Percentiles rank a stretch among this genome's conserved stretches.
phyloP scores from a whole-genome alignment of 176 grass and related monocot species.

The Cenchrus purpureus region DNA sequence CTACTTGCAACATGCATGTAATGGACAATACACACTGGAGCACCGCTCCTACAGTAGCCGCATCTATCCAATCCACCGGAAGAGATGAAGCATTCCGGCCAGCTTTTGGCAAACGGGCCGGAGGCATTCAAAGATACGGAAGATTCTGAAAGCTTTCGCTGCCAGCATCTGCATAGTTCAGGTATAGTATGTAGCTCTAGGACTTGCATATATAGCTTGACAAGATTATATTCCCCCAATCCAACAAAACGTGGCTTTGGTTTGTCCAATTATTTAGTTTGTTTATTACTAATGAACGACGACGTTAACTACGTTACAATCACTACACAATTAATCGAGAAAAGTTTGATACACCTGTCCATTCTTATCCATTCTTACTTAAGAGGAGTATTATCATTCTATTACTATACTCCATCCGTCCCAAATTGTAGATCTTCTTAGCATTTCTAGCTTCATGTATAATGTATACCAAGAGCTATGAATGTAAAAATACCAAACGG shows the following conservation, averaged over 20 bases:
- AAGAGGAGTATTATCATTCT: no score
- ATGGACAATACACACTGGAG: background rate
- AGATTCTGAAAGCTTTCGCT: background rate
- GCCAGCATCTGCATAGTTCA: background rate
- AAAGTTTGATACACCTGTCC: no score
- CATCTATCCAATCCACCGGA: background rate
- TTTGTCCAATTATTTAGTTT: background rate
- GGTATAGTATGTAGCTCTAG: background rate
- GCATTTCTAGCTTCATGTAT: no score
- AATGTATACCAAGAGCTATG: no score
- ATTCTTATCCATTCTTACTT: no score
- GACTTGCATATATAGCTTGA: background rate
- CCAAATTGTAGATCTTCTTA: no score
- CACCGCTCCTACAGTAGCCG: background rate
- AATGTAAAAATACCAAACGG: no score
- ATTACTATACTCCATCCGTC: no score
- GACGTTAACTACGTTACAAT: no score
- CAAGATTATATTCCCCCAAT: background rate
- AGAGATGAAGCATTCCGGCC: background rate
- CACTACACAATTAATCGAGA: no score
- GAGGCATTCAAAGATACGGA: slow-evolving; percentile 13
- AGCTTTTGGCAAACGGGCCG: background rate
- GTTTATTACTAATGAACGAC: no score
- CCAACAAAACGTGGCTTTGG: background rate
- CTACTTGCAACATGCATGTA: background rate